These are phyloP conservation scores for Cutaneotrichosporon dermatis DNA, from an alignment of 1,284 basidiomycete genomes.

Conservation along the genomic window DNA sequence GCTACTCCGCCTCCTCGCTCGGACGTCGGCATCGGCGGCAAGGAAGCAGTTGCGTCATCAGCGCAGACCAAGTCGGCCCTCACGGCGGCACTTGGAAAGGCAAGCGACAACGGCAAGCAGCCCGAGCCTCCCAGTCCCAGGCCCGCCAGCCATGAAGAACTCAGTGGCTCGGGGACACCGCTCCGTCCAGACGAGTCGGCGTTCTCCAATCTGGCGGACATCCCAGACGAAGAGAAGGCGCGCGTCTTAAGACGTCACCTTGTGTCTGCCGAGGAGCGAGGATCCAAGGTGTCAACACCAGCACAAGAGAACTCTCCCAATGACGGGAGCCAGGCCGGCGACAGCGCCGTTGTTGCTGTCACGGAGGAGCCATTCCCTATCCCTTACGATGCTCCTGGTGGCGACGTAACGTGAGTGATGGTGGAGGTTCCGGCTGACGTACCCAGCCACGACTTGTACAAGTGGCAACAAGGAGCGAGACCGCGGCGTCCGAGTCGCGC, in stretches of 20 bases:
- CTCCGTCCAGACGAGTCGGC: conserved; percentile 27
- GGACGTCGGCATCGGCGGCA: conserved; percentile 8
- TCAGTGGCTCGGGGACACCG: conserved; percentile 8
- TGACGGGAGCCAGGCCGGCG: conserved; percentile 10
- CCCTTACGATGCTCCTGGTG: conserved; percentile 75
- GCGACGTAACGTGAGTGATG: conserved; percentile 77
- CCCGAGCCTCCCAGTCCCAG: not conserved
- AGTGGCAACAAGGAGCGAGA: conserved; percentile 74
- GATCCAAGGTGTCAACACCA: conserved; percentile 21
- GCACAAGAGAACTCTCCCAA: conserved; percentile 5
- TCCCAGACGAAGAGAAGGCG: conserved; percentile 72
- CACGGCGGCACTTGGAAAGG: conserved; percentile 4
- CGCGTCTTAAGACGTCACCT: conserved; percentile 73
- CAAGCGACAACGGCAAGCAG: not conserved
- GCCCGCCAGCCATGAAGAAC: no score
- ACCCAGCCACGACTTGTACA: conserved; percentile 81
- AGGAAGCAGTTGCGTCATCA: not conserved
- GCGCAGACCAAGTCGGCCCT: conserved; percentile 8
- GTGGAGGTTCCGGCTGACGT: not conserved
- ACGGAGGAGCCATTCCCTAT: conserved; percentile 68
- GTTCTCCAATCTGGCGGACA: conserved; percentile 40
- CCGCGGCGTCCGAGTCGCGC: conserved; percentile 56
- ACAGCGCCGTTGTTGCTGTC: conserved; percentile 10
- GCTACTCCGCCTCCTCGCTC: not conserved
- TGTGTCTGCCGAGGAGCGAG: conserved; percentile 66